phyloP scores from a whole-genome alignment of 1,139 yeast genomes.

The Yamadazyma aaseri region DNA sequence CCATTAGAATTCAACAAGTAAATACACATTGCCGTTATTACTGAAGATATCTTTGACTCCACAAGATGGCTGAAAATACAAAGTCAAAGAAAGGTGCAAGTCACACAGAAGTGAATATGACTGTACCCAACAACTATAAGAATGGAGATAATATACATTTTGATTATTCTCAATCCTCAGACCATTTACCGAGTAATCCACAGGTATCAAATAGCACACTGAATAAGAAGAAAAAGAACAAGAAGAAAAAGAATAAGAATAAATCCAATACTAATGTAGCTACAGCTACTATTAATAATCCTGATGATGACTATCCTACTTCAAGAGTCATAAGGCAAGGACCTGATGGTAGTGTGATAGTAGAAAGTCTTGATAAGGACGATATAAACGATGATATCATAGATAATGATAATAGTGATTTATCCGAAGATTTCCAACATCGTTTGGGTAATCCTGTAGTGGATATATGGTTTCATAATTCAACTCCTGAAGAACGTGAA shows the following conservation, averaged over 20 bases:
- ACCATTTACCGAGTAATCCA: background rate
- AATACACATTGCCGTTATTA: too few species aligned
- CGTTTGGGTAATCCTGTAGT: slow-evolving; percentile 14
- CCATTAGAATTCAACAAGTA: too few species aligned
- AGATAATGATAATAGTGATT: slow-evolving; percentile 15
- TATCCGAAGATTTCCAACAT: slow-evolving; percentile 3
- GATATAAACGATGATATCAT: slow-evolving; percentile 24
- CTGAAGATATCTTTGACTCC: too few species aligned
- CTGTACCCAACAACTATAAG: slow-evolving; percentile 16
- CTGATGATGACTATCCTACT: slow-evolving; percentile 65
- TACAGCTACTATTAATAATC: slow-evolving; percentile 51
- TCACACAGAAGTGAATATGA: background rate
- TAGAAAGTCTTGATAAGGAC: slow-evolving; percentile 46
- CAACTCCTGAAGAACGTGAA: slow-evolving; percentile 57
- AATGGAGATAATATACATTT: slow-evolving; percentile 62
- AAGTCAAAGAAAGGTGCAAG: background rate
- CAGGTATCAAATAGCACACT: slow-evolving; percentile 2
- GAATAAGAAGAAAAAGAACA: slow-evolving; percentile 26
- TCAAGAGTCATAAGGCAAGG: slow-evolving; percentile 72
- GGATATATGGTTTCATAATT: slow-evolving; percentile 55
- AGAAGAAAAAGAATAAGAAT: slow-evolving; percentile 36
- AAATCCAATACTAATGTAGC: slow-evolving; percentile 19
- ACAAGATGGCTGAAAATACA: background rate
- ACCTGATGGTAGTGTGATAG: slow-evolving; percentile 72
- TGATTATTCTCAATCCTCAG: slow-evolving; percentile 36